These are phyloP conservation scores for Malassezia sp. DNA, from an alignment of 1,284 basidiomycete genomes.

Conservation along the genomic window DNA sequence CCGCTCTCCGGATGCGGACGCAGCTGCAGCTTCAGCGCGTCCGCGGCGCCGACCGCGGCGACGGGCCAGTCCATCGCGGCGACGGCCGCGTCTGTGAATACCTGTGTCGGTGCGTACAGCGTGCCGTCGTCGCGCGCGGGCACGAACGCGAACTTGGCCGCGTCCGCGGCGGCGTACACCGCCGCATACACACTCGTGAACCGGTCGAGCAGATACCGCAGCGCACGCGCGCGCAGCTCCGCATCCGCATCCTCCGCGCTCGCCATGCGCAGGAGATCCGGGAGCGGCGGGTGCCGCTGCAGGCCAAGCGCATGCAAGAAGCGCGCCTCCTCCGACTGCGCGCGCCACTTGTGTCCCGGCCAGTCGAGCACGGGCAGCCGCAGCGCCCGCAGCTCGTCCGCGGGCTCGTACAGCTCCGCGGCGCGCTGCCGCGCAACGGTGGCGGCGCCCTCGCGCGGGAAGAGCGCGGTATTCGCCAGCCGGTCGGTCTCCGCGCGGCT, in stretches of 20 bases:
- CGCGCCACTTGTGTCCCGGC: constrained; percentile 53
- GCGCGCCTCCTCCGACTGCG: constrained; percentile 55
- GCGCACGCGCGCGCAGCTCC: constrained; percentile 22
- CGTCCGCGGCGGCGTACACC: constrained; percentile 23
- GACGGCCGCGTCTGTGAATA: constrained; percentile 63
- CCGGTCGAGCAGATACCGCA: constrained; percentile 38
- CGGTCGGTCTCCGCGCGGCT: constrained; percentile 60
- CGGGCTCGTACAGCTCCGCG: constrained; percentile 61
- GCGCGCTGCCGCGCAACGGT: constrained; percentile 34
- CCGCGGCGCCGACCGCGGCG: constrained; percentile 54
- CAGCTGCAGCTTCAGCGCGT: constrained; percentile 61
- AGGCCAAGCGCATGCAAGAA: constrained; percentile 72
- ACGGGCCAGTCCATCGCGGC: constrained; percentile 65
- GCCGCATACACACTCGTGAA: constrained; percentile 27
- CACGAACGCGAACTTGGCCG: constrained; percentile 56
- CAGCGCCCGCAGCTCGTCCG: constrained; percentile 61
- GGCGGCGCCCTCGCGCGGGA: constrained; percentile 56
- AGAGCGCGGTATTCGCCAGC: constrained; percentile 65
- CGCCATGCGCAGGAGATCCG: constrained; percentile 49
- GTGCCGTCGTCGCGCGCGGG: constrained; percentile 55
- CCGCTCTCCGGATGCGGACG: constrained; percentile 61
- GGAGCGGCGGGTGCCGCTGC: constrained; percentile 60
- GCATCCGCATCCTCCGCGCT: constrained; percentile 13
- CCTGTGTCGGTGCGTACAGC: constrained; percentile 62
- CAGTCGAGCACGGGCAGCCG: constrained; percentile 76